phyloP scores from a whole-genome alignment of 1,139 yeast species.

The Geotrichum europaeum region DNA sequence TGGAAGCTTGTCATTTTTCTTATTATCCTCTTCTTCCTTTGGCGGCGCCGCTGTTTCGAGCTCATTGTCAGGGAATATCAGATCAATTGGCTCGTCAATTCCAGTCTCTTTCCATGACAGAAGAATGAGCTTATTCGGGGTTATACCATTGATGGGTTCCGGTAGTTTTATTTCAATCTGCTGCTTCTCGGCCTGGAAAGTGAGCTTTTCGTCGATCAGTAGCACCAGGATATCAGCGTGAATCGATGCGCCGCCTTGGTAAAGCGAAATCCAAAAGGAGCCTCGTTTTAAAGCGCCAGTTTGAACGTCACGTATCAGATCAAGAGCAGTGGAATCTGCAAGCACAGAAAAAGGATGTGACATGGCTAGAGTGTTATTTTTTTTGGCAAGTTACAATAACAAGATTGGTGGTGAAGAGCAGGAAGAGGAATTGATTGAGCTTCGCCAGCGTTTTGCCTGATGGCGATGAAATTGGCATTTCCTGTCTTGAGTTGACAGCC shows the following conservation, averaged over 20 bases:
- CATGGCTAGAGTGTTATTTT: background rate
- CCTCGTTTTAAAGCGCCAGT: slow-evolving; percentile 25
- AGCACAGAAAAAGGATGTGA: background rate
- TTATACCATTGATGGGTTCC: background rate
- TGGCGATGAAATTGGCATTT: background rate
- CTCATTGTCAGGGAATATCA: slow-evolving; percentile 14
- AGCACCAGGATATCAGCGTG: slow-evolving; percentile 5
- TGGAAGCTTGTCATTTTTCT: background rate
- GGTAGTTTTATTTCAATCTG: background rate
- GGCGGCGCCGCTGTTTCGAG: slow-evolving; percentile 11
- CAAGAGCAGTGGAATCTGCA: slow-evolving; percentile 19
- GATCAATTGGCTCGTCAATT: slow-evolving; percentile 16
- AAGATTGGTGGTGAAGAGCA: background rate
- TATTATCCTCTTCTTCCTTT: background rate
- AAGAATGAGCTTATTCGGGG: background rate
- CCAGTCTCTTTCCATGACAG: slow-evolving; percentile 9
- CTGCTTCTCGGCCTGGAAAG: background rate
- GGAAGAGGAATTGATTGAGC: background rate
- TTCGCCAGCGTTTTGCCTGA: background rate
- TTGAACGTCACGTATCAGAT: slow-evolving; percentile 35
- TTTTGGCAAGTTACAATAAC: background rate
- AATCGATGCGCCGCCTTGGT: background rate
- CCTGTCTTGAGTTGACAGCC: background rate
- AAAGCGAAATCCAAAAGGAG: slow-evolving; percentile 35
- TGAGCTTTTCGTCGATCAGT: background rate